Evolutionary conservation across 1,284 basidiomycete species (phyloP).

Genomic region (Vanrija sp.): DNA sequence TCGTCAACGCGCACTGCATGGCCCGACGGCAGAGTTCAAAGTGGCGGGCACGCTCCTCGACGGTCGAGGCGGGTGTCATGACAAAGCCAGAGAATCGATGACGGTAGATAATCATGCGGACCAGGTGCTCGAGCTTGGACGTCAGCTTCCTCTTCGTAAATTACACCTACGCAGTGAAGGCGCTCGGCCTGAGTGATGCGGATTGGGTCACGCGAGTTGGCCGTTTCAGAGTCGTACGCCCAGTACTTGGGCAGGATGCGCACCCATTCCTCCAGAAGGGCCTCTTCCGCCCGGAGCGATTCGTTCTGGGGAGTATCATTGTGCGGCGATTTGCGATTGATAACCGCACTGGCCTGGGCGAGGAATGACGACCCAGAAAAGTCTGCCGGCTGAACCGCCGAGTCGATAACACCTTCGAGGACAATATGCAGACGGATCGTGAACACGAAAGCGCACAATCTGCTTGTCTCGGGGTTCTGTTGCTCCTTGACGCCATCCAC

Average conservation of each 20-base stretch:
- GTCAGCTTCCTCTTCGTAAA: not conserved
- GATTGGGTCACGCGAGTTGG: constrained; percentile 78
- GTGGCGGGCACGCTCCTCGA: constrained; percentile 46
- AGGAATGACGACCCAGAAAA: constrained; percentile 50
- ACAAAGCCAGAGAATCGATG: constrained; percentile 51
- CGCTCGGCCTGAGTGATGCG: constrained; percentile 80
- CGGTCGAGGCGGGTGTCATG: constrained; percentile 45
- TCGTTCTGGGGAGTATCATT: constrained; percentile 46
- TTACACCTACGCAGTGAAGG: constrained; percentile 58
- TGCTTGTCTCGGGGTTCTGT: constrained; percentile 64
- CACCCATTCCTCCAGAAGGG: constrained; percentile 71
- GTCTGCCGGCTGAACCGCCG: constrained; percentile 48
- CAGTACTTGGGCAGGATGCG: constrained; percentile 68
- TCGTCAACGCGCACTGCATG: constrained; percentile 57
- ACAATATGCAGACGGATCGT: constrained; percentile 73
- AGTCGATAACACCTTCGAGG: constrained; percentile 62
- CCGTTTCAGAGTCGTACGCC: constrained; percentile 71
- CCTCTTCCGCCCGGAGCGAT: constrained; percentile 72
- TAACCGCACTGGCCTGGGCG: constrained; percentile 46
- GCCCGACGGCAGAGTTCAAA: constrained; percentile 54
- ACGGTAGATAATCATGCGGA: constrained; percentile 60
- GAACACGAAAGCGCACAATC: constrained; percentile 73
- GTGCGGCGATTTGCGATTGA: constrained; percentile 38
- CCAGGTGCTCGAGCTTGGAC: constrained; percentile 64
- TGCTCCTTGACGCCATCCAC: constrained; percentile 65